Percentiles rank a stretch among this genome's conserved stretches.
Conservation (phyloP, 331 rosid species). For the Phaseolus coccineus region DNA sequence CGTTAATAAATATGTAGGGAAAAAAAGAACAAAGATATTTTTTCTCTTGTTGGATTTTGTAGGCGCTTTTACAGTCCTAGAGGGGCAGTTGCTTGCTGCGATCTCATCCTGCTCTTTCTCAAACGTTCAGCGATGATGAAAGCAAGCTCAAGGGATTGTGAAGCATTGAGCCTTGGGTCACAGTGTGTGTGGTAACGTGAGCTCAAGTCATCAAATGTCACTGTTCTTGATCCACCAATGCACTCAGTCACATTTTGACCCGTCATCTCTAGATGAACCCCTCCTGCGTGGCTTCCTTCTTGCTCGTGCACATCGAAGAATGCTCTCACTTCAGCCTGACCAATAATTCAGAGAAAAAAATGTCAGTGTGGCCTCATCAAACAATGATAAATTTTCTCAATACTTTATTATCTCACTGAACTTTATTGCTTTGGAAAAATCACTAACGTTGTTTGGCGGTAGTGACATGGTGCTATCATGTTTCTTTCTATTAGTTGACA, state of each 20-base stretch:
- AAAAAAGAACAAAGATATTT: slow-evolving; percentile 38
- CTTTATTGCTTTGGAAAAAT: not conserved
- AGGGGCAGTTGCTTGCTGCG: slow-evolving; percentile 56
- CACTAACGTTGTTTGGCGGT: no score
- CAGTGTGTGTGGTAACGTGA: slow-evolving; percentile 99
- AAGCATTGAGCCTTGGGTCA: slow-evolving; percentile 96
- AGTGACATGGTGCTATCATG: not conserved
- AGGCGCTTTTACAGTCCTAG: slow-evolving; percentile 47
- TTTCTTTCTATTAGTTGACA: slow-evolving; percentile 34
- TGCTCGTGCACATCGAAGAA: slow-evolving; percentile 98
- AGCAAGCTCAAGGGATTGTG: slow-evolving; percentile 97
- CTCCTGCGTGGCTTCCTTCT: slow-evolving; percentile 98
- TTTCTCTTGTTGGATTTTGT: slow-evolving; percentile 23
- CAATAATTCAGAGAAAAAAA: slow-evolving; percentile 18
- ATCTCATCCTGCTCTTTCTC: slow-evolving; percentile 83
- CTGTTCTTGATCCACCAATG: slow-evolving; percentile 95
- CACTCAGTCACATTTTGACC: slow-evolving; percentile 99
- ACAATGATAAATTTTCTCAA: slow-evolving; percentile 15
- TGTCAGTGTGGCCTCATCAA: not conserved
- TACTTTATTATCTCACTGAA: slow-evolving; percentile 21
- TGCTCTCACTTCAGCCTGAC: slow-evolving; percentile 96
- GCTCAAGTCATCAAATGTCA: slow-evolving; percentile 90
- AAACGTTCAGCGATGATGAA: slow-evolving; percentile 94
- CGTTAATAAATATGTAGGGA: slow-evolving; percentile 22
- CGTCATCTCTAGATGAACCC: slow-evolving; percentile 96